Percentiles rank a stretch among this genome's conserved stretches.
Conservation (phyloP, 176 grass and related monocot genomes). For the Areca catechu region DNA sequence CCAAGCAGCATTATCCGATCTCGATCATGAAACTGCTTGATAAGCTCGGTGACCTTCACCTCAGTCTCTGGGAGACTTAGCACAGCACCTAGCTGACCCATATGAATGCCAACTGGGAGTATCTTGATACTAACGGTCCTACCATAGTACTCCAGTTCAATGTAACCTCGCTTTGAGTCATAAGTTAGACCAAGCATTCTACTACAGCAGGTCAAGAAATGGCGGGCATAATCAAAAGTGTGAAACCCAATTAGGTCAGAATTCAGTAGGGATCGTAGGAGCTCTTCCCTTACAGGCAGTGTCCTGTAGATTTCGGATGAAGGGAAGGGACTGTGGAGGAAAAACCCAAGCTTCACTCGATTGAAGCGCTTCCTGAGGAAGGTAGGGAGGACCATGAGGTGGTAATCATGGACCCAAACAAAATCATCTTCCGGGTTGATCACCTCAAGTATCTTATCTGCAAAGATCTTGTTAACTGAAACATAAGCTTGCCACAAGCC, state of each 20-base stretch:
- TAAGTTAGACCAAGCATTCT: constrained; percentile 86
- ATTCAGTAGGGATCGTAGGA: constrained; percentile 65
- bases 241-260: constrained; percentile 90
- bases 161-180: constrained; percentile 84
- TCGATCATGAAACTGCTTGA: constrained; percentile 49
- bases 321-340: constrained; percentile 87
- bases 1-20: constrained; percentile 51
- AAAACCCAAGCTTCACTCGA: constrained; percentile 72
- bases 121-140: constrained; percentile 88
- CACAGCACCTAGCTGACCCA: constrained; percentile 56
- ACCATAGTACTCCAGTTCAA: constrained; percentile 80
- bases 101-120: constrained; percentile 75
- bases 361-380: constrained; percentile 86
- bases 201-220: constrained; percentile 87
- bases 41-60: constrained; percentile 58
- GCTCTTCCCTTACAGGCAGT: constrained; percentile 67
- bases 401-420: constrained; percentile 95
- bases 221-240: constrained; percentile 84
- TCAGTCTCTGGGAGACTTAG: constrained; percentile 51
- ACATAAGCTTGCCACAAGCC: constrained; percentile 83
- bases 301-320: constrained; percentile 87
- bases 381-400: constrained; percentile 78
- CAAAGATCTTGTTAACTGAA: constrained; percentile 91
- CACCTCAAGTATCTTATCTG: constrained; percentile 88
- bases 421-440: constrained; percentile 89